Evolutionary conservation across 345 rosid genomes (phyloP).

Genomic region (Rhizophora mangle): DNA sequence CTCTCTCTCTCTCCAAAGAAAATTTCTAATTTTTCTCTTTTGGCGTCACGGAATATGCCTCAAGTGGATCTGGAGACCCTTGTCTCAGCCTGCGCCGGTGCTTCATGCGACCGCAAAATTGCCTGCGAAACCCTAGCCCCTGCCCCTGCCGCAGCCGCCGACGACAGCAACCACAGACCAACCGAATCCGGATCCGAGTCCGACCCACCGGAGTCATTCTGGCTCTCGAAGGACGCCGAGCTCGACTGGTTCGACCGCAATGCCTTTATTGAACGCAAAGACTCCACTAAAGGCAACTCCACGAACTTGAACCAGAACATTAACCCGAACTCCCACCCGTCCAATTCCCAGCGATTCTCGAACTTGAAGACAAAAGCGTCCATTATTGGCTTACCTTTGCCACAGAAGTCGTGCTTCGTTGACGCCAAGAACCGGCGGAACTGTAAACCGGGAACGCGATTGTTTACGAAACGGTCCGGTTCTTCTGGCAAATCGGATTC

Average conservation of each 20-base stretch:
- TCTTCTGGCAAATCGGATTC: slow-evolving; percentile 34
- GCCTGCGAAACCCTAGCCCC: slow-evolving; percentile 55
- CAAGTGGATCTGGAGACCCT: slow-evolving; percentile 74
- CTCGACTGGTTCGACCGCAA: slow-evolving; percentile 82
- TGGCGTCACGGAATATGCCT: slow-evolving; percentile 34
- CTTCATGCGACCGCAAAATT: slow-evolving; percentile 55
- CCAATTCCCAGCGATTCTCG: slow-evolving; percentile 64
- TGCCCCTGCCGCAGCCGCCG: slow-evolving; percentile 17
- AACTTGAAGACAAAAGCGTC: slow-evolving; percentile 57
- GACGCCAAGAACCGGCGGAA: slow-evolving; percentile 52
- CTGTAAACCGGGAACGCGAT: slow-evolving; percentile 38
- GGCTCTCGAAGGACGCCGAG: slow-evolving; percentile 70
- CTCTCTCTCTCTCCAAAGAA: not conserved
- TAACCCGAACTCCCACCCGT: slow-evolving; percentile 23
- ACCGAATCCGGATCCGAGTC: slow-evolving; percentile 29
- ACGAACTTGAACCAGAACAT: slow-evolving; percentile 28
- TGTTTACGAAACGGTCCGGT: slow-evolving; percentile 31
- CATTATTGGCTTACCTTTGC: slow-evolving; percentile 70
- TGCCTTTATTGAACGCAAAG: slow-evolving; percentile 76
- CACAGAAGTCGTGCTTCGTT: slow-evolving; percentile 54
- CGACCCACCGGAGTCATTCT: slow-evolving; percentile 81
- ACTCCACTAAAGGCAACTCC: slow-evolving; percentile 61
- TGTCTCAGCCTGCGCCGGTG: slow-evolving; percentile 67
- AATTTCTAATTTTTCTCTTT: not conserved
- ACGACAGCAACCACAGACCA: not conserved